Percentiles rank a stretch among this genome's conserved stretches.
Conservation (phyloP, 1,284 basidiomycete species). For the Sporisorium iseilematis-ciliati region DNA sequence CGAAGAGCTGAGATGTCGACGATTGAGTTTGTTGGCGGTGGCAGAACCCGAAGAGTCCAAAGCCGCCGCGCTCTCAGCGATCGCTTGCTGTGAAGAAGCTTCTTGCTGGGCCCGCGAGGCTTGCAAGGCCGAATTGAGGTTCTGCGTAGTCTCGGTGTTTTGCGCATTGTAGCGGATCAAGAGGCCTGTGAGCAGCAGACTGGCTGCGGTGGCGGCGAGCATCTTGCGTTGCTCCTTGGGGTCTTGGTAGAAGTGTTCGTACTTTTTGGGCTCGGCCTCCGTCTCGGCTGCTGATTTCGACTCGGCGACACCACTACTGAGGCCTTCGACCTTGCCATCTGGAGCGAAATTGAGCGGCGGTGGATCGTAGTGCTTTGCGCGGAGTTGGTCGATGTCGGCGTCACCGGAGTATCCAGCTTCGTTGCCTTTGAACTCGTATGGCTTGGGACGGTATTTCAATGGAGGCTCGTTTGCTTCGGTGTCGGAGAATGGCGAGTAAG, state of each 20-base stretch:
- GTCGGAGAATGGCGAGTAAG: too few relatives aligned
- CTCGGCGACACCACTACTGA: background rate
- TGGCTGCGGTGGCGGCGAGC: slow-evolving; percentile 3
- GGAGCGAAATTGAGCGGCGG: slow-evolving; percentile 8
- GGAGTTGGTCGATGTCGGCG: background rate
- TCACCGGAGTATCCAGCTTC: slow-evolving; percentile 27
- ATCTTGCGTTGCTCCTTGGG: slow-evolving; percentile 5
- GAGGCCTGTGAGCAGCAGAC: background rate
- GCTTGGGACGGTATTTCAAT: background rate
- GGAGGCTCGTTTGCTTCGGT: background rate
- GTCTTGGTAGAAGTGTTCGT: slow-evolving; percentile 11
- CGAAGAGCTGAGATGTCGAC: background rate
- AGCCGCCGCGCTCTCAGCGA: slow-evolving; percentile 7
- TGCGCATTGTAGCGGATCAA: background rate
- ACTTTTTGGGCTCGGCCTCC: background rate
- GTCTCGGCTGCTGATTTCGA: background rate
- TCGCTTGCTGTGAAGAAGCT: slow-evolving; percentile 10
- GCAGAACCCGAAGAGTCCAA: slow-evolving; percentile 1
- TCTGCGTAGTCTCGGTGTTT: slow-evolving; percentile 2
- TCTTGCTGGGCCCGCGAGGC: slow-evolving; percentile 4
- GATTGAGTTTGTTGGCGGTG: background rate
- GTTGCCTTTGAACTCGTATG: slow-evolving; percentile 14
- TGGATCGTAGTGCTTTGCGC: slow-evolving; percentile 4
- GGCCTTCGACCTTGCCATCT: background rate
- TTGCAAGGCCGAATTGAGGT: slow-evolving; percentile 10